Conservation (phyloP, 805 yeast species). For the Nakazawaea ernobii region DNA sequence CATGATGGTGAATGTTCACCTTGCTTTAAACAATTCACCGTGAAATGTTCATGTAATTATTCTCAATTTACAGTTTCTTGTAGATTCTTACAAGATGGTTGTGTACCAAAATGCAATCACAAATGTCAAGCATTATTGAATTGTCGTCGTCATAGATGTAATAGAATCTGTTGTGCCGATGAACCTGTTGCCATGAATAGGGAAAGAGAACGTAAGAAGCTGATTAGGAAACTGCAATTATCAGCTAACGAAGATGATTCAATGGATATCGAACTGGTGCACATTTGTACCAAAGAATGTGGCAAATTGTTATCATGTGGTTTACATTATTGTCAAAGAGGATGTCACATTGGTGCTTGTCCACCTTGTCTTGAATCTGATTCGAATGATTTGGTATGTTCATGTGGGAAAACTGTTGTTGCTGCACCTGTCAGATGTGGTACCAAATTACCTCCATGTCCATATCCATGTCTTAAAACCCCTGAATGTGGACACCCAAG, state of each 20-base stretch:
- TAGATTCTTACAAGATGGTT: conserved; percentile 42
- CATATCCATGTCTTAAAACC: conserved; percentile 54
- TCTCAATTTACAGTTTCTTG: conserved; percentile 60
- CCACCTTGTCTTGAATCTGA: conserved; percentile 75
- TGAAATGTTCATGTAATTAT: conserved; percentile 59
- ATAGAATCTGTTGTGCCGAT: conserved; percentile 59
- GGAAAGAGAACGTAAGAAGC: conserved; percentile 45
- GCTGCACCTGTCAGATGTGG: conserved; percentile 88
- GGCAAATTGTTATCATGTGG: conserved; percentile 59
- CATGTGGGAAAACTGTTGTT: conserved; percentile 74
- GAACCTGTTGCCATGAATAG: conserved; percentile 56
- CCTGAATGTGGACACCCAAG: conserved; percentile 64
- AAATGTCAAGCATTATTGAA: conserved; percentile 71
- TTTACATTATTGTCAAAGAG: conserved; percentile 56
- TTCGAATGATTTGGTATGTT: conserved; percentile 72
- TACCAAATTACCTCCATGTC: conserved; percentile 57
- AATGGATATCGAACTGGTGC: conserved; percentile 62
- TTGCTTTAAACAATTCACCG: conserved; percentile 49
- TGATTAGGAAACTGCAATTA: conserved; percentile 36
- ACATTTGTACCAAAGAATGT: conserved; percentile 67
- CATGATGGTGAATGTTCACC: conserved; percentile 75
- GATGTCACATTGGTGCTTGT: conserved; percentile 79
- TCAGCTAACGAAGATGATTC: conserved; percentile 40
- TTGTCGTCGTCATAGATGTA: conserved; percentile 79
- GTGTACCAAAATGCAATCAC: conserved; percentile 55